Evolutionary conservation across 768 basidiomycete genomes (phyloP).

Genomic region (Tephrocybe sp.): DNA sequence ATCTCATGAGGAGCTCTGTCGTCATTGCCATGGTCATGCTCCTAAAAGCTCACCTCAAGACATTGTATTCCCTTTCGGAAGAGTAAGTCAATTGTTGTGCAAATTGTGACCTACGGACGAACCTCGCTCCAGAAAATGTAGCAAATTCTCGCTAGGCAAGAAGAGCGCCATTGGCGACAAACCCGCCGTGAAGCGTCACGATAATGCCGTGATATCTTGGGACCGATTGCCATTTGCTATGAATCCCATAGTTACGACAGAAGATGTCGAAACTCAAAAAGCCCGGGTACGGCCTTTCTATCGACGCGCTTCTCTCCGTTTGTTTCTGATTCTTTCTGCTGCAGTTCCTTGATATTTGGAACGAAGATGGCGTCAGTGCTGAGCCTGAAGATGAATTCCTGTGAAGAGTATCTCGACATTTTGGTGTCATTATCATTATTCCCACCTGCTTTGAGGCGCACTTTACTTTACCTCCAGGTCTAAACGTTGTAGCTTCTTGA

Average conservation of each 20-base stretch:
- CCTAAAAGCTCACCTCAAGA: constrained; percentile 84
- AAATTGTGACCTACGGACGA: constrained; percentile 1
- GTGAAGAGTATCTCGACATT: constrained; percentile 16
- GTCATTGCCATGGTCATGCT: constrained; percentile 85
- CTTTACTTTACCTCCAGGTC: constrained; percentile 5
- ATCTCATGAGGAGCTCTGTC: constrained; percentile 66
- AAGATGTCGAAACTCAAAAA: constrained; percentile 65
- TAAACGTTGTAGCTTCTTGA: constrained; percentile 7
- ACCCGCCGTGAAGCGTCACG: constrained; percentile 63
- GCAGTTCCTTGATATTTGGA: constrained; percentile 82
- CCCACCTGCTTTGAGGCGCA: neutral
- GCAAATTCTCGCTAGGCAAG: constrained; percentile 84
- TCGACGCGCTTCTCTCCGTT: neutral
- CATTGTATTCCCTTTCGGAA: constrained; percentile 82
- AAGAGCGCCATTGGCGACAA: constrained; percentile 90
- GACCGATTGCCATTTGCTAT: constrained; percentile 70
- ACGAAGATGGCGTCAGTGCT: constrained; percentile 71
- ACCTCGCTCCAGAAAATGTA: constrained; percentile 69
- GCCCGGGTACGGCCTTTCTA: constrained; percentile 47
- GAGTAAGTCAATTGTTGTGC: constrained; percentile 57
- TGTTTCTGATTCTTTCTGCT: constrained; percentile 5
- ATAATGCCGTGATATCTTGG: constrained; percentile 67
- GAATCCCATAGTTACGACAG: constrained; percentile 55
- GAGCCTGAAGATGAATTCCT: constrained; percentile 58
- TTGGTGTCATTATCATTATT: neutral